A percentile compares a stretch with the other conserved stretches of the same genome.
These are phyloP conservation scores for Cyberlindnera xishuangbannaensis DNA, from an alignment of 805 yeast species.

Conservation along the genomic window DNA sequence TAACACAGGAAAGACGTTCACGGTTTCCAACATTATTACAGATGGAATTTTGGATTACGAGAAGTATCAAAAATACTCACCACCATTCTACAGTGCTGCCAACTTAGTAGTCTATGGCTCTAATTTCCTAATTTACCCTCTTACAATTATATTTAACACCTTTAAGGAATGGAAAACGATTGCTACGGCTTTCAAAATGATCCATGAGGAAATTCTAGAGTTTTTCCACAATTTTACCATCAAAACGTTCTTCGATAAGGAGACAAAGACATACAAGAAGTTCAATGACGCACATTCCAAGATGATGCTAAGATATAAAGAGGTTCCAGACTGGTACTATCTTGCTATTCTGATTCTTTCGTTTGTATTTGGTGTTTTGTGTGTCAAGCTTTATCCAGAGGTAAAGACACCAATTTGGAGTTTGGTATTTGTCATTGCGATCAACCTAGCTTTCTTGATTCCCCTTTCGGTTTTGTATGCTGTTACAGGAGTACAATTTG, in stretches of 20 bases:
- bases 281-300: conserved; percentile 26
- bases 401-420: conserved; percentile 57
- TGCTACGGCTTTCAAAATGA: conserved; percentile 8
- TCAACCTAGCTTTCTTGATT: conserved; percentile 44
- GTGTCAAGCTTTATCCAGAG: conserved; percentile 39
- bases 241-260: conserved; percentile 2
- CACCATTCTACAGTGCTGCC: conserved; percentile 63
- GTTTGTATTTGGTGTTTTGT: conserved; percentile 37
- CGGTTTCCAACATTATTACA: conserved; percentile 41
- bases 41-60: conserved; percentile 39
- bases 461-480: conserved; percentile 46
- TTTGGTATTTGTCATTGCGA: conserved; percentile 44
- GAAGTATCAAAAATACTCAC: conserved; percentile 50
- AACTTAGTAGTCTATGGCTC: conserved; percentile 55
- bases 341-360: conserved; percentile 36
- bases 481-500: conserved; percentile 42
- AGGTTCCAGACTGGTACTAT: conserved; percentile 52
- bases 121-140: conserved; percentile 39
- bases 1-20: conserved; percentile 43
- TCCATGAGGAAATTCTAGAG: conserved; percentile 4
- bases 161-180: conserved; percentile 39
- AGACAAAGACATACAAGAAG: conserved; percentile 4
- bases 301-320: conserved; percentile 52
- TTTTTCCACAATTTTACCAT: conserved; percentile 2
- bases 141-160: conserved; percentile 42